Base-by-base conservation (phyloP, 768 basidiomycete species). In the Hericium rajendrae region DNA sequence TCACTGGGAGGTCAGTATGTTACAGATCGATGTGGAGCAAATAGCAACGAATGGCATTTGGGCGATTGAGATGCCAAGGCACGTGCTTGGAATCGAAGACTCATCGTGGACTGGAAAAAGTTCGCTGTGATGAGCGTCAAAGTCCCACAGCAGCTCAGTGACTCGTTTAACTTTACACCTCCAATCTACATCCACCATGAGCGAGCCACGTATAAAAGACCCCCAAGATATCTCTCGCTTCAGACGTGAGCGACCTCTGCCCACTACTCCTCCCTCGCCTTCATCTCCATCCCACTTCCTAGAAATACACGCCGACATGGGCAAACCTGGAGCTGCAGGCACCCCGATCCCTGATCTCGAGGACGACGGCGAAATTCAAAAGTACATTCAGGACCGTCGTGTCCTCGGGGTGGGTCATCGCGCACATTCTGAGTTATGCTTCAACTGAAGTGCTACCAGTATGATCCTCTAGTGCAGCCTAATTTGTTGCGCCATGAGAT, bases 401-500 rank as follows among this genome's bases (percentile, higher is more conserved):
- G 88, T 91, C 72, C 76, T 86, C 52, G 87, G 87, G 53, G 87
- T 89, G 78, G 60, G 84, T 76, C 18, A 10, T 43, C 39, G 50
- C 49, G 48, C 49, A 39, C 18, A 20, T 54, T 38, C 53, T 51
- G 43, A 9, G 32, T 43, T 46, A 2, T 37, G 48, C 38, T 51
- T 37, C 16, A 24, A 46, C 55, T 60, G 59, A 62, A 32, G 32
- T 18, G 38, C 52, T 8, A 57, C 61, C 65, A 94, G 91, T 95
- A 97, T 69, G 94, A 97, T 64, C 94, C 95, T n/a, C 82, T 97
- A 46, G 85, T 97, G 59, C 91, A 94, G 65, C 95, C 94, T 6
- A 89, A 90, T 1, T 76, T 98, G 53, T 84, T 99, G 55, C 79
- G 88, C 58, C 87, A 94, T 60, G 94, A 98, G 64, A 80, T 97